Percentiles rank a stretch among this genome's conserved stretches.
Conservation (phyloP, 2,329 filamentous ascomycete genomes). For the Ceratocystis papillata region DNA sequence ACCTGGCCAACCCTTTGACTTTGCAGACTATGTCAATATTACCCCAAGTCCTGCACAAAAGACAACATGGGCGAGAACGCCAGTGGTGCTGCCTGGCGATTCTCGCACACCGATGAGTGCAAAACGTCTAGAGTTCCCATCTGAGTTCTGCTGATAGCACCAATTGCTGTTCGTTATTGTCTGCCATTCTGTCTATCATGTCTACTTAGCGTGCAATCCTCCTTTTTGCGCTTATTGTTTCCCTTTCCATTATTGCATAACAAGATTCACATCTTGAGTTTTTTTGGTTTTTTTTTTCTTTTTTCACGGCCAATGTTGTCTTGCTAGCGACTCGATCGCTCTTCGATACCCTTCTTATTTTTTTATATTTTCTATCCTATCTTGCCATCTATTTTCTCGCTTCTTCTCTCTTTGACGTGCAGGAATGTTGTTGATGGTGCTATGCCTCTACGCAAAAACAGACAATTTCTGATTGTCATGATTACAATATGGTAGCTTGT, state of each 20-base stretch:
- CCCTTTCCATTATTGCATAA: background rate
- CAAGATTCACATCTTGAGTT: background rate
- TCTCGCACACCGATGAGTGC: constrained; percentile 22
- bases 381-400: background rate
- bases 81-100: constrained; percentile 58
- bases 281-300: constrained; percentile 9
- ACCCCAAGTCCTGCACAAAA: constrained; percentile 90
- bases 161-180: constrained; percentile 19
- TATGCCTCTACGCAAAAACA: background rate
- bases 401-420: background rate
- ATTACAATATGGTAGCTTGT: background rate
- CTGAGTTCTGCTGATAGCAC: constrained; percentile 21
- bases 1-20: constrained; percentile 76
- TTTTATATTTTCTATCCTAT: constrained; percentile 7
- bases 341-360: constrained; percentile 24
- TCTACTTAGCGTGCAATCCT: background rate
- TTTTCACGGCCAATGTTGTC: background rate
- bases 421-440: background rate
- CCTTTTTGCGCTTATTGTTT: background rate
- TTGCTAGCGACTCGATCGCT: constrained; percentile 17
- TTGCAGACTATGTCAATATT: constrained; percentile 94
- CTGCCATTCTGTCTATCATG: constrained; percentile 2
- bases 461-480: background rate
- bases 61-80: constrained; percentile 53
- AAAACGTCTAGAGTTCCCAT: constrained; percentile 23